Evolutionary conservation across 2,329 filamentous ascomycete genomes (phyloP), one percentile per base, ranked within the genome.

Genomic region (Didymellaceae sp.): DNA sequence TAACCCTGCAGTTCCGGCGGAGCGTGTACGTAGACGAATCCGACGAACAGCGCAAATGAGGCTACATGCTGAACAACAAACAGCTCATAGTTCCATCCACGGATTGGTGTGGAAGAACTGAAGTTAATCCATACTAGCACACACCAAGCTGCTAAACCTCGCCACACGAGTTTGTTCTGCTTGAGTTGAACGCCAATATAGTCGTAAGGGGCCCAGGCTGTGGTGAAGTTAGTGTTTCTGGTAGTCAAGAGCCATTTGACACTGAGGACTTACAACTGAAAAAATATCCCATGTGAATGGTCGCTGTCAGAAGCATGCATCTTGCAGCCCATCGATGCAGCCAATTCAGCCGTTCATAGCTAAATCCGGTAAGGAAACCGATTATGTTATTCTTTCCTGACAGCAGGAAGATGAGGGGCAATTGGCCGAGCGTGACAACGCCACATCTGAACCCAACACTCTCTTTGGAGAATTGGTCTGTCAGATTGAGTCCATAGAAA

Each of bases 261-360:
- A 24, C 11, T 6, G 6, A 34, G 9, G 2, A 39, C 51, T 1
- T 49, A 52, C 46, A 39, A 43, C 58, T 58, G 72, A 85, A 86
- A 67, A 89, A 90, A 67, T 87, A 83, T 59, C 83, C 87, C 52
- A 88, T 86, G 61, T 90, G 87, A 3, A 89, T 79, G 1, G 86
- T 85, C 1, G 83, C 83, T 0, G 85, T 88, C 13, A 89, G 74
- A 26, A 90, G 80, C 74, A 90, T 82, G 46, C 85, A 87, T 51
- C 87, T 80, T 3, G 84, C 85, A 8, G 86, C 82, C 87, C 87
- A 90, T 53, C 87, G 81, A 62, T 90, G 87, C 43, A 89, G 72
- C 87, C 87, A 90, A 67, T 88, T 89, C 50, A 90, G 75, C 7
- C 85, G 80, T 71, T 90, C 87, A 62, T 89, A 84, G 53, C 85